phyloP scores from a whole-genome alignment of 495 filamentous ascomycete species.

The Penicillium riverlandense region DNA sequence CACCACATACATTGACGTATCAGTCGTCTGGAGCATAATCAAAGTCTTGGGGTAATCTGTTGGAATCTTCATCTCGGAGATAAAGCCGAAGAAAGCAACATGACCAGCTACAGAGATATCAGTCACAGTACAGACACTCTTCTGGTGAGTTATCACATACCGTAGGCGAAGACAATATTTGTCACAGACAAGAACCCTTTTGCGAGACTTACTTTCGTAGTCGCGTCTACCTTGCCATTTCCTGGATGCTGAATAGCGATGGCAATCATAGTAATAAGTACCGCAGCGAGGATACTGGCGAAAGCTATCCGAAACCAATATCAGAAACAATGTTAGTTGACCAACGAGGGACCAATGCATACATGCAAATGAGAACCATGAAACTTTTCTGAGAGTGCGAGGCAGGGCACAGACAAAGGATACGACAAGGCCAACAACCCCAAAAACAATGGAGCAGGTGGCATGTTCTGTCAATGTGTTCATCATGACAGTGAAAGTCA shows the following conservation, averaged over 20 bases:
- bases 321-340: neutral
- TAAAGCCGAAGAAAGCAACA: conserved; percentile 60
- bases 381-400: conserved; percentile 47
- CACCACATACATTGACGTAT: conserved; percentile 48
- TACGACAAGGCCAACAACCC: conserved; percentile 51
- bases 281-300: conserved; percentile 38
- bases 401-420: conserved; percentile 55
- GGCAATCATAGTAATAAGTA: conserved; percentile 61
- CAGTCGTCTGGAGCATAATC: conserved; percentile 44
- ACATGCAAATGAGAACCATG: conserved; percentile 50
- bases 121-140: neutral
- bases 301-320: neutral
- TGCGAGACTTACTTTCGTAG: conserved; percentile 5
- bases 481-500: conserved; percentile 56
- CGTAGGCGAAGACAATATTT: conserved; percentile 25
- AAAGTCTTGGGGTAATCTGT: conserved; percentile 51
- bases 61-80: conserved; percentile 58
- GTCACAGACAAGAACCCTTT: conserved; percentile 12
- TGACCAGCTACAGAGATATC: conserved; percentile 35
- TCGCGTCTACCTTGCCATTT: conserved; percentile 5
- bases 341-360: neutral
- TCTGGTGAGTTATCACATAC: conserved; percentile 1
- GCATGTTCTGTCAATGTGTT: conserved; percentile 53
- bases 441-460: conserved; percentile 58
- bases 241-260: conserved; percentile 34